These are phyloP conservation scores for Westerdykella ornata DNA, from an alignment of 2,329 filamentous ascomycete genomes.

Conservation along the genomic window DNA sequence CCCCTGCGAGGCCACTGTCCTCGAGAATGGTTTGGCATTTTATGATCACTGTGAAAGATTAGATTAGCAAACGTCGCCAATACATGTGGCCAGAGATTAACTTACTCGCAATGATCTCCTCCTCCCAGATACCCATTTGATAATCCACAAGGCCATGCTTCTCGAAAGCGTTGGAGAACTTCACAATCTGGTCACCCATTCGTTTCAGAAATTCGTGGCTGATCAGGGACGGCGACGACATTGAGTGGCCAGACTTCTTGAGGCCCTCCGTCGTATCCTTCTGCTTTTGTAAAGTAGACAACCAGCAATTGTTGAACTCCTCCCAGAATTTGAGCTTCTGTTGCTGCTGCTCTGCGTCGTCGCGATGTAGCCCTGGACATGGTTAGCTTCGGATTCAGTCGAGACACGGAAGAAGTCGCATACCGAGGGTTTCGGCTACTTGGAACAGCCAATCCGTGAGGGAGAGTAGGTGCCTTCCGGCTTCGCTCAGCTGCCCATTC, in stretches of 20 bases:
- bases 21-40: too few relatives aligned
- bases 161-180: conserved; percentile 79
- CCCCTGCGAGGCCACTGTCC: too few relatives aligned
- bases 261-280: conserved; percentile 61
- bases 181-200: conserved; percentile 75
- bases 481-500: conserved; percentile 54
- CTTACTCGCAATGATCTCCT: conserved; percentile 79
- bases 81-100: conserved; percentile 17
- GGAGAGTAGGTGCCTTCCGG: conserved; percentile 52
- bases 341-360: conserved; percentile 67
- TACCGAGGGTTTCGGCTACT: conserved; percentile 61
- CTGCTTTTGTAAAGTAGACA: conserved; percentile 74
- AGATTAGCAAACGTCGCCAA: too few relatives aligned
- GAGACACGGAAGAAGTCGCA: conserved; percentile 29
- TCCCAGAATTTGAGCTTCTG: conserved; percentile 83
- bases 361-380: conserved; percentile 68
- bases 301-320: conserved; percentile 91
- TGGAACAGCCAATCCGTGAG: conserved; percentile 61
- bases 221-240: conserved; percentile 58
- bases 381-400: conserved; percentile 19
- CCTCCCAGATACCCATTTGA: conserved; percentile 93
- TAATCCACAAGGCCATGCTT: conserved; percentile 94
- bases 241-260: conserved; percentile 53
- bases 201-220: conserved; percentile 62
- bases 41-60: too few relatives aligned